Percentiles rank a stretch among this genome's conserved stretches.
Evolutionary conservation across 192 early-diverging fungal genomes (phyloP).

Genomic region (Coemansia nantahalensis): DNA sequence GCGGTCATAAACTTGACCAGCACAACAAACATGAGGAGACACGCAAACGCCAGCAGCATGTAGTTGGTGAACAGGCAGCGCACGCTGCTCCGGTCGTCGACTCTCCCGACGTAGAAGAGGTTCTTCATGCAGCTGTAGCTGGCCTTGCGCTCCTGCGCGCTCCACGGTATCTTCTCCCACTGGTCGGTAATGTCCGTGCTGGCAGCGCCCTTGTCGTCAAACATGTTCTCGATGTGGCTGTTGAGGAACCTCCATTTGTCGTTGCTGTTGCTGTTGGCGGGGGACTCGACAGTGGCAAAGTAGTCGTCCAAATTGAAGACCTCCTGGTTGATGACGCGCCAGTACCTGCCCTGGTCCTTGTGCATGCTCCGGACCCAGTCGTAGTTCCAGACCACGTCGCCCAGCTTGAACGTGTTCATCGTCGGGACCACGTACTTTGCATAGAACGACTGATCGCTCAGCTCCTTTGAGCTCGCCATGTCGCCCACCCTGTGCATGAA

Average conservation of each 20-base stretch:
- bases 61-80: conserved; percentile 84
- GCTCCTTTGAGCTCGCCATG: conserved; percentile 32
- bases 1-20: conserved; percentile 83
- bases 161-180: conserved; percentile 45
- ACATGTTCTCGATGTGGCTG: conserved; percentile 54
- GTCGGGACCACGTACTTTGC: conserved; percentile 32
- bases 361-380: conserved; percentile 58
- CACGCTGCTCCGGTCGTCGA: conserved; percentile 76
- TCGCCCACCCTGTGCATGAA: conserved; percentile 39
- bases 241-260: conserved; percentile 28
- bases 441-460: conserved; percentile 39
- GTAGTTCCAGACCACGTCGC: conserved; percentile 59
- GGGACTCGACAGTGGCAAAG: conserved; percentile 34
- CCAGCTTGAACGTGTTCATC: conserved; percentile 52
- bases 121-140: conserved; percentile 77
- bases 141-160: conserved; percentile 27
- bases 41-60: conserved; percentile 74
- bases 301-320: conserved; percentile 70
- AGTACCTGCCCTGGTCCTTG: conserved; percentile 53
- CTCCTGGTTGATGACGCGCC: conserved; percentile 62
- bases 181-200: conserved; percentile 40
- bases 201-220: conserved; percentile 55
- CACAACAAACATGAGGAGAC: conserved; percentile 79
- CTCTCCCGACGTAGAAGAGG: conserved; percentile 79
- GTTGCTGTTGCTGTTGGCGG: conserved; percentile 22